A percentile compares a stretch with the other conserved stretches of the same genome.
Conservation (phyloP, 495 filamentous ascomycete genomes). For the Aspergillus egyptiacus region DNA sequence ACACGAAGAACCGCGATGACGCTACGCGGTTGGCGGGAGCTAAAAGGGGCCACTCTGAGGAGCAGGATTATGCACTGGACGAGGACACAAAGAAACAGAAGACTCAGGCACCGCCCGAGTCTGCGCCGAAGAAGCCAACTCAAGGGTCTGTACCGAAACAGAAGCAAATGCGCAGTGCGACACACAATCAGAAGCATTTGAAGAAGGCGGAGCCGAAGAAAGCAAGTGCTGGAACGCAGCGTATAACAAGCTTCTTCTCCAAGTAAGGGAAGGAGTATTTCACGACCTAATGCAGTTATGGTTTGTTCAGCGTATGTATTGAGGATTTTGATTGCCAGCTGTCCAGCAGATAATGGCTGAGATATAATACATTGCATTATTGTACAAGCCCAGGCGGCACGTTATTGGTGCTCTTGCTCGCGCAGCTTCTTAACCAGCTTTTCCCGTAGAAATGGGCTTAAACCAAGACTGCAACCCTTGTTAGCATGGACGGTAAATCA, state of each 20-base stretch:
- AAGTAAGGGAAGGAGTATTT: slow-evolving; percentile 35
- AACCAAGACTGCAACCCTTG: slow-evolving; percentile 37
- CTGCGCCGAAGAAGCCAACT: slow-evolving; percentile 22
- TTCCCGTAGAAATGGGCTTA: slow-evolving; percentile 52
- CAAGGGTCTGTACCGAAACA: slow-evolving; percentile 14
- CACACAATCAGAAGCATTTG: slow-evolving; percentile 39
- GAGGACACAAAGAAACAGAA: slow-evolving; percentile 28
- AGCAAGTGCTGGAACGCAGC: slow-evolving; percentile 57
- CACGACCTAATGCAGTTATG: not conserved
- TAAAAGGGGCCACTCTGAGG: slow-evolving; percentile 53
- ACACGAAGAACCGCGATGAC: slow-evolving; percentile 27
- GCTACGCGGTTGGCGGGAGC: slow-evolving; percentile 43
- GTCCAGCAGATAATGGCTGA: slow-evolving; percentile 14
- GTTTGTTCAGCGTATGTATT: not conserved
- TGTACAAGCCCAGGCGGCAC: slow-evolving; percentile 13
- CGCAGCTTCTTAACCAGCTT: slow-evolving; percentile 48
- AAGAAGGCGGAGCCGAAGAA: slow-evolving; percentile 45
- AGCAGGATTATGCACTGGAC: slow-evolving; percentile 14
- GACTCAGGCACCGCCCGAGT: slow-evolving; percentile 8
- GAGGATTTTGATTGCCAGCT: slow-evolving; percentile 12
- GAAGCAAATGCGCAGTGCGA: slow-evolving; percentile 33
- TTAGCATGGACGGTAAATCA: slow-evolving; percentile 13
- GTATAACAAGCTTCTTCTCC: slow-evolving; percentile 81
- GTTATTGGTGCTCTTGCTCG: slow-evolving; percentile 24
- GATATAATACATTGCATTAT: slow-evolving; percentile 12